Evolutionary conservation across 2,329 filamentous ascomycete species (phyloP).

Genomic region (Cladosporium sp.): DNA sequence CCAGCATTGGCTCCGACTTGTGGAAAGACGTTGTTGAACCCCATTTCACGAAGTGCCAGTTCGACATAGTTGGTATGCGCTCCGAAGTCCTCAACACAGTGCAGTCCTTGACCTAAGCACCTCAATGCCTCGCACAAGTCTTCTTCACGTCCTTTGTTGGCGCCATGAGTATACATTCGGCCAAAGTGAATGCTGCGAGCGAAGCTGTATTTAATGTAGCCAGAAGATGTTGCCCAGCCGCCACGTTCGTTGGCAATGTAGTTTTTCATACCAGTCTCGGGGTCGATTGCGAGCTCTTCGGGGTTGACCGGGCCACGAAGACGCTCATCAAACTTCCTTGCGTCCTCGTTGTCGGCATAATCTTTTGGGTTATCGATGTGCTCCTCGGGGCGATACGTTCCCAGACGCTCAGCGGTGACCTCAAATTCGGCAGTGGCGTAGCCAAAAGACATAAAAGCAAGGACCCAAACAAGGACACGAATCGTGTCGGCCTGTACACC

Average conservation of each 20-base stretch:
- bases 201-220: slow-evolving; percentile 50
- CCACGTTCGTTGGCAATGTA: slow-evolving; percentile 92
- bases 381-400: slow-evolving; percentile 49
- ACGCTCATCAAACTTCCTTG: slow-evolving; percentile 73
- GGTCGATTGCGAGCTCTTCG: slow-evolving; percentile 44
- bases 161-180: slow-evolving; percentile 42
- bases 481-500: slow-evolving; percentile 52
- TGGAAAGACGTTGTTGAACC: slow-evolving; percentile 49
- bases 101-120: slow-evolving; percentile 50
- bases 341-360: slow-evolving; percentile 83
- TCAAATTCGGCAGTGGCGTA: slow-evolving; percentile 56
- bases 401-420: slow-evolving; percentile 51
- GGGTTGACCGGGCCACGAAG: slow-evolving; percentile 70
- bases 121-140: slow-evolving; percentile 47
- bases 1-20: slow-evolving; percentile 46
- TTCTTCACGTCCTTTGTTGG: slow-evolving; percentile 40
- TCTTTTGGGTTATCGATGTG: slow-evolving; percentile 50
- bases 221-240: slow-evolving; percentile 83
- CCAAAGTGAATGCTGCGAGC: slow-evolving; percentile 47
- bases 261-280: slow-evolving; percentile 89
- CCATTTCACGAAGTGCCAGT: slow-evolving; percentile 49
- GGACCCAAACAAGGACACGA: slow-evolving; percentile 51
- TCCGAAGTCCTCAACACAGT: slow-evolving; percentile 52
- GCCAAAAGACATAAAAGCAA: slow-evolving; percentile 54
- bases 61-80: slow-evolving; percentile 55